Evolutionary conservation across 768 basidiomycete species (phyloP).

Genomic region (Paxillus ammoniavirescens): DNA sequence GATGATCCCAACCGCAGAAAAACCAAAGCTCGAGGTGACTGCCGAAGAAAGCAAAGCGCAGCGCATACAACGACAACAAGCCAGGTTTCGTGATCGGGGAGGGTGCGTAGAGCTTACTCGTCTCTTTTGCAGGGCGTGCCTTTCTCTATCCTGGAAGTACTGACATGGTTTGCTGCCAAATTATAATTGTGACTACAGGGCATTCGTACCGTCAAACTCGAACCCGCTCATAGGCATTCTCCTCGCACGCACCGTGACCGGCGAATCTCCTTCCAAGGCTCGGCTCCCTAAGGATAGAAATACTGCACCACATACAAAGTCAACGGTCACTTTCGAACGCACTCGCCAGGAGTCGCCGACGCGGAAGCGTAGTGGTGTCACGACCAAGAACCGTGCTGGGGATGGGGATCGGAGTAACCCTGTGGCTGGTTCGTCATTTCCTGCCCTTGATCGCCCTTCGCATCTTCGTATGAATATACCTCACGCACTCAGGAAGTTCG

Average conservation of each 20-base stretch:
- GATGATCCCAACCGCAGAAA: conserved; percentile 16
- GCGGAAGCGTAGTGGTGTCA: background rate
- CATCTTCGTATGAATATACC: background rate
- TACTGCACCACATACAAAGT: background rate
- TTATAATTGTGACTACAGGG: conserved; percentile 31
- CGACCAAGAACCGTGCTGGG: background rate
- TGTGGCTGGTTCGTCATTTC: conserved; percentile 14
- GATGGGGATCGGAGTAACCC: background rate
- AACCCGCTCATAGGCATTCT: conserved; percentile 54
- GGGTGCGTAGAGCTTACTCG: conserved; percentile 41
- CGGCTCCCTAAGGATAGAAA: conserved; percentile 1
- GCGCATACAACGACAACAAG: conserved; percentile 60
- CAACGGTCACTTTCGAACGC: background rate
- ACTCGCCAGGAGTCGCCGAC: background rate
- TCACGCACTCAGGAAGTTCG: conserved; percentile 9
- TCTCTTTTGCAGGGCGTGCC: background rate
- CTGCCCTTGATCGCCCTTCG: background rate
- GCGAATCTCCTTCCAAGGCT: conserved; percentile 44
- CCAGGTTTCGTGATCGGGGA: conserved; percentile 67
- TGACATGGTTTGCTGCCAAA: background rate
- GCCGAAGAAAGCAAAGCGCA: conserved; percentile 62
- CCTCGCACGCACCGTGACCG: conserved; percentile 46
- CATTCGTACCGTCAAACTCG: conserved; percentile 50
- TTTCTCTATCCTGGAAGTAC: background rate
- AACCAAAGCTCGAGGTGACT: conserved; percentile 27